Evolutionary conservation across 108 stramenopile genomes (phyloP), one percentile per base, ranked within the genome.

Genomic region (Fragilaria crotonensis): DNA sequence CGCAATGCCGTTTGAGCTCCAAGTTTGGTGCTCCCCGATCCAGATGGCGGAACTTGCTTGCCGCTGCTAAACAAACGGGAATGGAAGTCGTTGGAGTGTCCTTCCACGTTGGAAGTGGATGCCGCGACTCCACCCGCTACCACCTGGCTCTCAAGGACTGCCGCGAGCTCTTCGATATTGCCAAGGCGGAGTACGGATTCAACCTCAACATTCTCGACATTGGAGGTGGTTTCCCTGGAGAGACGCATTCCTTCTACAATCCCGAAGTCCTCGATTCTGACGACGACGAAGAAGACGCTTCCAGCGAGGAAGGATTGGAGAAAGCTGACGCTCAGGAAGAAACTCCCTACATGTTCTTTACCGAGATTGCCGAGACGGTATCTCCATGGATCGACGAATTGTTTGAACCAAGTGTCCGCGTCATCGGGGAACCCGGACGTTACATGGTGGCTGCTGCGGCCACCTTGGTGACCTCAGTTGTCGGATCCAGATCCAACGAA

Each of bases 371-470:
- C 1, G 73, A 65, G n/a, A 66, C 79, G 27, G 76, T 85, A 14
- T 67, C 75, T 4, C 88, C 86, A n/a, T 68, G 78, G 49, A 76
- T 95, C 44, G 86, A 89, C 51, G 71, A 73, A 44, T 45, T 72
- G 45, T 83, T n/a, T n/a, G n/a, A n/a, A n/a, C n/a, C n/a, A n/a
- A 81, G 78, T 18, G 73, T 89, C 4, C 77, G 78, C 20, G 70
- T 96, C 57, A 95, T 96, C 45, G 96, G 90, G 23, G 96, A 96
- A 67, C 96, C 96, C 5, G 96, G 96, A 33, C 82, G 96, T 25
- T 96, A 89, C 72, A 73, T 95, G 26, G 96, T 94, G 44, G 90
- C 88, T 1, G 80, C 90, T 9, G 62, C 66, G 30, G 52, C 83
- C 25, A 95, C 94, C 11, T 62, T 94, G 14, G 77, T 82, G 48